Evolutionary conservation across 495 filamentous ascomycete species (phyloP).

Genomic region (Hypoxylon cercidicola): DNA sequence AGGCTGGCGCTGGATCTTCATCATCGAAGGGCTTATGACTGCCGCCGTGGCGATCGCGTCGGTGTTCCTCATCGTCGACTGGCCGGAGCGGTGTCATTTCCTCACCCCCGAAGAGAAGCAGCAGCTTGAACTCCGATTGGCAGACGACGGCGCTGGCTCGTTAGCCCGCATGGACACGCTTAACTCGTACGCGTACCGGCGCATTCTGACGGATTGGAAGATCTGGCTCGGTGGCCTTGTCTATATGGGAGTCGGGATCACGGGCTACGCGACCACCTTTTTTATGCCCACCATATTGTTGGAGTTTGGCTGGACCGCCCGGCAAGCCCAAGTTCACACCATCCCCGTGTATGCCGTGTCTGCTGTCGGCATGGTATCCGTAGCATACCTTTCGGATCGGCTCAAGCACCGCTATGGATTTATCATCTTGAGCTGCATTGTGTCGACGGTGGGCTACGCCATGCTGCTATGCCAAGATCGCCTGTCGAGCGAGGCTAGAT

Average conservation of each 20-base stretch:
- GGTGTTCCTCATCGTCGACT: conserved; percentile 66
- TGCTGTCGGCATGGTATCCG: conserved; percentile 55
- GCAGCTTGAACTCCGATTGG: conserved; percentile 56
- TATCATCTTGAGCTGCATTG: conserved; percentile 59
- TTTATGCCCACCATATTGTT: conserved; percentile 67
- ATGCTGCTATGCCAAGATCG: conserved; percentile 56
- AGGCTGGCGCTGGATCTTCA: conserved; percentile 63
- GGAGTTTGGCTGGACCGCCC: conserved; percentile 64
- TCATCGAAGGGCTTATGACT: conserved; percentile 66
- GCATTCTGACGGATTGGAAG: conserved; percentile 65
- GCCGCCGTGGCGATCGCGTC: conserved; percentile 55
- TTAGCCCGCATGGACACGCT: conserved; percentile 60
- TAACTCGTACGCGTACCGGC: conserved; percentile 56
- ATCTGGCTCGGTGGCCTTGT: conserved; percentile 62
- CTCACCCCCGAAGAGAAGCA: conserved; percentile 58
- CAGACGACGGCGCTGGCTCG: conserved; percentile 50
- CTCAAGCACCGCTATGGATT: conserved; percentile 54
- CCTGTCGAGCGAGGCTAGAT: conserved; percentile 53
- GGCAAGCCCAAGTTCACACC: conserved; percentile 63
- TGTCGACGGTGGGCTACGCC: conserved; percentile 61
- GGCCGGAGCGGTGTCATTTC: conserved; percentile 63
- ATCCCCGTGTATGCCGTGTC: conserved; percentile 68
- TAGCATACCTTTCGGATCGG: conserved; percentile 57
- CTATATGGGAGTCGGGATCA: conserved; percentile 63
- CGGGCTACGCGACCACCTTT: conserved; percentile 62